Evolutionary conservation across 768 basidiomycete species (phyloP), one percentile per base, ranked within the genome.

Genomic region (Suillus spraguei): DNA sequence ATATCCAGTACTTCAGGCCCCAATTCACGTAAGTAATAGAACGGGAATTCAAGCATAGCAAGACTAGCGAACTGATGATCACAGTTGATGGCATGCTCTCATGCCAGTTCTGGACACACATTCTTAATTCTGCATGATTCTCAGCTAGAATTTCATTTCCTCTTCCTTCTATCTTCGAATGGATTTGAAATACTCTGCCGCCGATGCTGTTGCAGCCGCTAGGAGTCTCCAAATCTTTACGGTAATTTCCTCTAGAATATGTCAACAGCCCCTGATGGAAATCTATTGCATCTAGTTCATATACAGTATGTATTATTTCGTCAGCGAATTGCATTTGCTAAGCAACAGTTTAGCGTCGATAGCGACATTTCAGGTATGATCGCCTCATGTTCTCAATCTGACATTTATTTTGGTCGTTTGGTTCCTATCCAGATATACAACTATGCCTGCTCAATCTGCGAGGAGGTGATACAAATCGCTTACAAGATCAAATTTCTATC

Each of bases 291-390:
- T 36, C 53, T 35, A 54, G 53, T 14, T 14, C 20, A 36, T 54
- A 11, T 54, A 54, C 11, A 36, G 53, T 54, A 55, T 55, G 54
- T 55, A 8, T 9, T 55, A 8, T 35, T 55, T 55, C 17, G 8
- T 55, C 24, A 28, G 47, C 6, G 9, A 16, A 22, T n/a, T 14
- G 13, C 22, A 22, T 55, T 13, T 36, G 7, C 54, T 55, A 38
- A 55, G 11, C n/a, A 4, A n/a, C 54, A 55, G 22, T 22, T 3
- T 17, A 62, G 61, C 46, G 11, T 62, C 56, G 24, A 28, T 62
- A 36, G 22, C 54, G 46, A 42, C 61, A n/a, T 62, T 62, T 42
- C 60, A 56, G 56, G 61, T 62, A 42, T n/a, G 20, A n/a, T 5
- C 4, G 8, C 17, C 24, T 8, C 36, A 22, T 36, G 10, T 28